These are phyloP conservation scores for Beauveria bassiana DNA, from an alignment of 2,329 filamentous ascomycete genomes.

Conservation along the genomic window DNA sequence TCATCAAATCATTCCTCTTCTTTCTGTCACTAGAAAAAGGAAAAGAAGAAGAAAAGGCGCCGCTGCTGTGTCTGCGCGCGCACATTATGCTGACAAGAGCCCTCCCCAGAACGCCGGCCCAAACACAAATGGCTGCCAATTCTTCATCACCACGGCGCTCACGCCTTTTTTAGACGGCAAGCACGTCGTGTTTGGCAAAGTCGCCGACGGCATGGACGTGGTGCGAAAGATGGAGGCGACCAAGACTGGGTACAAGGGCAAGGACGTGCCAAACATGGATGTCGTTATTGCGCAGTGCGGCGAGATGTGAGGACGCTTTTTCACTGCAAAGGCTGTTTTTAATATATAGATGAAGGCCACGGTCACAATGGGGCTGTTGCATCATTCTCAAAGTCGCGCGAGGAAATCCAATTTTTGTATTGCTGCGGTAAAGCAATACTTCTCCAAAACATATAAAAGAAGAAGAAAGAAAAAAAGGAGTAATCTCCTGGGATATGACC, in stretches of 20 bases:
- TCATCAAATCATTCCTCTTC: background rate
- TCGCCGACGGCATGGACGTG: constrained; percentile 83
- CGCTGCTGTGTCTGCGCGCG: too few relatives aligned
- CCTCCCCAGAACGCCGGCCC: constrained; percentile 69
- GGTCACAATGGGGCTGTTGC: too few relatives aligned
- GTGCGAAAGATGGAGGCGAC: constrained; percentile 89
- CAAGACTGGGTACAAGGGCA: constrained; percentile 63
- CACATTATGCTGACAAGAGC: background rate
- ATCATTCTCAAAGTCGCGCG: too few relatives aligned
- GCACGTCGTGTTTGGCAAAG: constrained; percentile 91
- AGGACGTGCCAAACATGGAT: constrained; percentile 79
- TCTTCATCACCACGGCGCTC: constrained; percentile 89
- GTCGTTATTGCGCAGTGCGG: constrained; percentile 81
- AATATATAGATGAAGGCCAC: background rate
- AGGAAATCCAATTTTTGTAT: background rate
- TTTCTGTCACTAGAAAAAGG: background rate
- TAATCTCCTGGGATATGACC: background rate
- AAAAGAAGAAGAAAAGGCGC: too few relatives aligned
- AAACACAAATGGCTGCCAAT: constrained; percentile 90
- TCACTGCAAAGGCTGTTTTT: background rate
- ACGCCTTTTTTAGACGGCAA: constrained; percentile 87
- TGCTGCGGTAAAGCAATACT: background rate
- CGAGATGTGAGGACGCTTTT: constrained; percentile 60
- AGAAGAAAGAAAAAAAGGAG: background rate
- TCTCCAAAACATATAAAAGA: background rate